Conservation (phyloP, 768 basidiomycete species). For the Podaxis sp. region DNA sequence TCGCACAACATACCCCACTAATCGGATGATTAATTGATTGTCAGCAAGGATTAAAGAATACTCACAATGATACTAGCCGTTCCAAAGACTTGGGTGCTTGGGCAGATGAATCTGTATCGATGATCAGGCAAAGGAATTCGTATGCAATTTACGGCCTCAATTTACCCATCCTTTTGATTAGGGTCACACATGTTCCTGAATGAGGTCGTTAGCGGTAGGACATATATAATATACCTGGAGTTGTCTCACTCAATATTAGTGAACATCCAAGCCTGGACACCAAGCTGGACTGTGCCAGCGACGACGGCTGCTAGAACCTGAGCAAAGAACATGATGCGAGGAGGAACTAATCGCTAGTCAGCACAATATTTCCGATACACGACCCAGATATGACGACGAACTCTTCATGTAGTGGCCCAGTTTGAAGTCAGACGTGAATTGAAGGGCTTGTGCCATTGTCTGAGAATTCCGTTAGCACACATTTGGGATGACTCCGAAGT, state of each 20-base stretch:
- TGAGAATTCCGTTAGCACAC: not conserved
- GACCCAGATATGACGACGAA: conserved; percentile 37
- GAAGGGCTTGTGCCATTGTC: conserved; percentile 59
- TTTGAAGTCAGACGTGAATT: conserved; percentile 64
- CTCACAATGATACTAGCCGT: conserved; percentile 61
- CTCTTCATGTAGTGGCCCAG: conserved; percentile 76
- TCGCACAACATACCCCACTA: conserved; percentile 33
- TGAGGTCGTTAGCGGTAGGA: not conserved
- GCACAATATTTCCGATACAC: not conserved
- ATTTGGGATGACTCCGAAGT: not conserved
- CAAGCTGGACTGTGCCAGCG: conserved; percentile 66
- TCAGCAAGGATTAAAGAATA: not conserved
- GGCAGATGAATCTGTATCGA: conserved; percentile 46
- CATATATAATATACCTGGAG: conserved; percentile 1
- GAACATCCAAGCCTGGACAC: conserved; percentile 68
- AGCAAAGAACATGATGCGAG: conserved; percentile 53
- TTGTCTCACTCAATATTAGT: conserved; percentile 38
- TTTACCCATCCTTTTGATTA: conserved; percentile 43
- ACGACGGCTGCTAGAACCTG: conserved; percentile 56
- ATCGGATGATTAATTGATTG: conserved; percentile 8
- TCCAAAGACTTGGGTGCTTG: conserved; percentile 50
- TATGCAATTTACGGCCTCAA: not conserved
- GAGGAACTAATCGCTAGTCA: conserved; percentile 42
- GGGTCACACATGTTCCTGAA: conserved; percentile 45
- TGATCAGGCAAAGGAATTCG: not conserved